phyloP scores from a whole-genome alignment of 2,329 filamentous ascomycete species.

The Lanzia echinophila region DNA sequence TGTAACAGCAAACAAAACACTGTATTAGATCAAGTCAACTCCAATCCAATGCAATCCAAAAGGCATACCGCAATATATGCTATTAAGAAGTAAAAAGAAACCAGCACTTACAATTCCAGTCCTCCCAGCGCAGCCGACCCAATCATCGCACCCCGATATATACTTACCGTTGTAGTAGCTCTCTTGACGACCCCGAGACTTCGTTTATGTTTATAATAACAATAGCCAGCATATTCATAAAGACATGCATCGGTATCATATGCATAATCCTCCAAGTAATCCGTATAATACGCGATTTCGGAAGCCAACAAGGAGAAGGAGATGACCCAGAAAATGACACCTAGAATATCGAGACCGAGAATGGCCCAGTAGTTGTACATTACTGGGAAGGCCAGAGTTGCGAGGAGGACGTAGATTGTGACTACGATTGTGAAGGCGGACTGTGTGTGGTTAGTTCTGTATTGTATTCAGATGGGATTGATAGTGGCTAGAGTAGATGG shows the following conservation, averaged over 20 bases:
- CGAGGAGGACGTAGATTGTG: neutral
- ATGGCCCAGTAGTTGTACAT: conserved; percentile 8
- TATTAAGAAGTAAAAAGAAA: too few relatives aligned
- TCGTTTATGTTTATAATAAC: conserved; percentile 4
- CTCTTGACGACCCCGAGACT: neutral
- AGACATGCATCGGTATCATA: neutral
- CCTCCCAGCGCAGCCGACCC: neutral
- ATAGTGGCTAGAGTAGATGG: too few relatives aligned
- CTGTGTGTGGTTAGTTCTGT: neutral
- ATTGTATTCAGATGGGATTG: too few relatives aligned
- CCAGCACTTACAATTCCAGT: conserved; percentile 1
- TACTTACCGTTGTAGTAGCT: neutral
- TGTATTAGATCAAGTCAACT: neutral
- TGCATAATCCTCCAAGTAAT: neutral
- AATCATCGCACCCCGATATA: conserved; percentile 1
- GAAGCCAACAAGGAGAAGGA: neutral
- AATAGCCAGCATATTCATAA: neutral
- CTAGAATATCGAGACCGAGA: conserved; percentile 1
- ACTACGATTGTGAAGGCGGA: neutral
- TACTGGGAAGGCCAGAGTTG: neutral
- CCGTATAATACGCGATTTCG: neutral
- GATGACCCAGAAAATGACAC: neutral
- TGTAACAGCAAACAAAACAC: neutral
- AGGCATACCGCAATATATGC: too few relatives aligned
- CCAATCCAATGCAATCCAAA: too few relatives aligned